Percentiles rank a stretch among this genome's conserved stretches.
Evolutionary conservation across 352 stramenopile genomes (phyloP).

Genomic region (Pythium monospermum): DNA sequence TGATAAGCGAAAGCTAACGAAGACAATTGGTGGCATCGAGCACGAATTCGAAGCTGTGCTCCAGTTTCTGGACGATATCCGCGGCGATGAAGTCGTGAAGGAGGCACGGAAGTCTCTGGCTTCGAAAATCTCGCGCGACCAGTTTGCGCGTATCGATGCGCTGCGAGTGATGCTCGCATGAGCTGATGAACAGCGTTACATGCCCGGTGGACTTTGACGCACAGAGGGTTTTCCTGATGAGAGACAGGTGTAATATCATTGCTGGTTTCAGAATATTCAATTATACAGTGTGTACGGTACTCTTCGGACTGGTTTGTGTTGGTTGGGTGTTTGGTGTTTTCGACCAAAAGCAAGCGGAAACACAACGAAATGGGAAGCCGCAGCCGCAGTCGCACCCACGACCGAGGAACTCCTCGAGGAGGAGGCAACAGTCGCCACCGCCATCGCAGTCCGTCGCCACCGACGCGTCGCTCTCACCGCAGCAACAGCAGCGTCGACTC

Average conservation of each 20-base stretch:
- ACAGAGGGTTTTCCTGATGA: too few species aligned
- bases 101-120: constrained; percentile 66
- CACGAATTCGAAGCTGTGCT: constrained; percentile 77
- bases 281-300: too few species aligned
- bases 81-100: constrained; percentile 59
- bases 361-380: constrained; percentile 6
- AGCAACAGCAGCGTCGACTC: constrained; percentile 25
- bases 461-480: neutral
- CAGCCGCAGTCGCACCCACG: constrained; percentile 13
- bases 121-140: constrained; percentile 55
- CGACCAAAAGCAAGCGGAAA: neutral
- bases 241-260: too few species aligned
- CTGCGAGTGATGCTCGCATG: constrained; percentile 29
- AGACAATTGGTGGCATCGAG: constrained; percentile 44
- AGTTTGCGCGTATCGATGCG: constrained; percentile 62
- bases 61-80: constrained; percentile 68
- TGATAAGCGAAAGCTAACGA: constrained; percentile 40
- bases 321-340: constrained; percentile 1
- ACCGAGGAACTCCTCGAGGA: too few species aligned
- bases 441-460: neutral
- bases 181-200: too few species aligned
- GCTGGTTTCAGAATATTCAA: too few species aligned
- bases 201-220: too few species aligned
- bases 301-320: too few species aligned
- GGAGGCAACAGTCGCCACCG: constrained; percentile 4